Base-by-base conservation (phyloP, 352 stramenopile species). In the Phytopythium helicoides region DNA sequence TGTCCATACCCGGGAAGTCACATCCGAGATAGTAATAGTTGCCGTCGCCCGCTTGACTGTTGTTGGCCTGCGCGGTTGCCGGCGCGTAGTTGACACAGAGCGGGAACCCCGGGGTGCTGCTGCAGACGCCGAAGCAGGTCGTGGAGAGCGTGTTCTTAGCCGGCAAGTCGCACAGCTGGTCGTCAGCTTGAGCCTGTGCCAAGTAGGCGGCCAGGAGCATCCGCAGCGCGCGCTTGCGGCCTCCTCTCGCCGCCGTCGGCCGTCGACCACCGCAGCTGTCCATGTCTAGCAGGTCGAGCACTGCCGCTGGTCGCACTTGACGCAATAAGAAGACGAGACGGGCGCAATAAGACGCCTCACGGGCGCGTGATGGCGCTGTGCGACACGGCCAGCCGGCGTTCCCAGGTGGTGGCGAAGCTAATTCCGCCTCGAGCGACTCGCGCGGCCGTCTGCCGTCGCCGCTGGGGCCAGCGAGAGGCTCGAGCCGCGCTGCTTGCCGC, bases 1-100 rank as follows among this genome's bases (percentile, higher is more conserved):
- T 72, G 26, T 58, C 49, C 60, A 86, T 82, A 12, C 55, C 61
- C 5, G 74, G 61, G 15, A 71, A 67, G 37, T 68, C 61, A 46
- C 81, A 91, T 7, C 81, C 81, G 7, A 72, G 67, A 53, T 76
- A 81, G 58, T 87, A 87, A 50, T 86, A 88, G 46, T 71, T 73
- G 16, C 69, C 74, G 11, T 86, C 73, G 19, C 60, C 74, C 19
- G 62, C 70, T 2, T 64, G 54, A 4, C 66, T 60, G 59, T 36
- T 66, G 25, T 50, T 49, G 18, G 67, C 60, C 25, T 68, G 54
- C 1, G 51, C 47, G 7, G 62, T 68, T 28, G 46, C 49, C 1
- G 67, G 56, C 14, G 76, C 78, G 54, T 92, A 89, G 49, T 68
- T 85, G 40, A 92, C 66, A 36, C 81, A 92, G 1, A 92, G 57